A percentile compares a stretch with the other conserved stretches of the same genome.
Evolutionary conservation across 169 alveolate genomes (phyloP).

Genomic region (Cryptosporidium parvum): DNA sequence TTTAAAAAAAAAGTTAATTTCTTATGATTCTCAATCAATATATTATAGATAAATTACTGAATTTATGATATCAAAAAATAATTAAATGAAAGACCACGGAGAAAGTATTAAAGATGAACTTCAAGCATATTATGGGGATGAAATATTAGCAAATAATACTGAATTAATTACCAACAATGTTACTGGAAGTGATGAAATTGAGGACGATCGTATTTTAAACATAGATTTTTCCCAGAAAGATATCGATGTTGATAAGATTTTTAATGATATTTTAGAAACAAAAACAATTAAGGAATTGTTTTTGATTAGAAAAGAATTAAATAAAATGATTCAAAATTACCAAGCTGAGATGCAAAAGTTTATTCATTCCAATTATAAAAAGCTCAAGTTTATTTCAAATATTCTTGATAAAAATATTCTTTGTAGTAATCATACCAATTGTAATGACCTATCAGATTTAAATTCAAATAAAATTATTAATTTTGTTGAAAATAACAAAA

Average conservation of each 20-base stretch:
- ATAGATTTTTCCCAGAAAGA: not conserved
- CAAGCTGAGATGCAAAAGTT: slow-evolving; percentile 51
- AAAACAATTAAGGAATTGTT: slow-evolving; percentile 40
- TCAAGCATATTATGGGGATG: slow-evolving; percentile 62
- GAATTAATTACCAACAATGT: not conserved
- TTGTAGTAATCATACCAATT: not conserved
- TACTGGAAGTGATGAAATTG: slow-evolving; percentile 3
- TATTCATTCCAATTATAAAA: slow-evolving; percentile 42
- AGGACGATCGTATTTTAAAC: not conserved
- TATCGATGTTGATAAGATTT: slow-evolving; percentile 4
- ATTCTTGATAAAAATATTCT: slow-evolving; percentile 1
- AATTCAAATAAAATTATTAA: not conserved
- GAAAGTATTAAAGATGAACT: slow-evolving; percentile 43
- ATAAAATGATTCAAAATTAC: slow-evolving; percentile 3
- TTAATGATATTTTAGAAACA: slow-evolving; percentile 37
- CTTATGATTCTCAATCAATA: not conserved
- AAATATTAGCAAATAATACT: not conserved
- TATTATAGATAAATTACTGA: not conserved
- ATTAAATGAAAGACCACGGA: not conserved
- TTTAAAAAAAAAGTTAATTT: not conserved
- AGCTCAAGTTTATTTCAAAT: slow-evolving; percentile 10
- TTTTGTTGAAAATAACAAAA: not conserved
- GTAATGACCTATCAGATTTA: not conserved
- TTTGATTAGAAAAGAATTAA: slow-evolving; percentile 8
- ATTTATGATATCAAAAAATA: not conserved